phyloP scores from a whole-genome alignment of 2,329 filamentous ascomycete genomes.

The Sordariomycetes sp. region DNA sequence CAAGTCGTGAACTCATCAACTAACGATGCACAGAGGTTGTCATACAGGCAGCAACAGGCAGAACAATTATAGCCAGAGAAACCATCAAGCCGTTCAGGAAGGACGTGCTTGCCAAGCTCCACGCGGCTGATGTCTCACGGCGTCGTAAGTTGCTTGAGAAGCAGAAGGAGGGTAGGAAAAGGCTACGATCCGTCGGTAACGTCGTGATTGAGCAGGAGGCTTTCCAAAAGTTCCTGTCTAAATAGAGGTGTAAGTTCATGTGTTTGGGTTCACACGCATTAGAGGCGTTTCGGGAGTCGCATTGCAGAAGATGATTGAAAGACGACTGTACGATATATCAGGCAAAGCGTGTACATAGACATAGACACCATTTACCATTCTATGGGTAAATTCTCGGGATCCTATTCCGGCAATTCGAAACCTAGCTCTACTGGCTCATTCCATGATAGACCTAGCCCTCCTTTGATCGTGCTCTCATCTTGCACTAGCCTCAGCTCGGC shows the following conservation, averaged over 20 bases:
- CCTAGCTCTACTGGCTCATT: conserved; percentile 27
- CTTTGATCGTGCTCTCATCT: conserved; percentile 27
- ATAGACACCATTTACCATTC: no score
- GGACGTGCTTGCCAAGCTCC: conserved; percentile 86
- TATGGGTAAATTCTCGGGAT: no score
- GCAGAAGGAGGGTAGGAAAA: conserved; percentile 92
- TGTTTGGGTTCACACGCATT: neutral
- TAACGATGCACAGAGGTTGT: conserved; percentile 55
- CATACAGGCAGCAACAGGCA: conserved; percentile 83
- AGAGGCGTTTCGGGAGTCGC: no score
- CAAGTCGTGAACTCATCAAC: neutral
- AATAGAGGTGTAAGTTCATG: conserved; percentile 32
- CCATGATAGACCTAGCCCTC: conserved; percentile 25
- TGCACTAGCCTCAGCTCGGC: conserved; percentile 25
- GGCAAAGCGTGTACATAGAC: no score
- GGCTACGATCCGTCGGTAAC: conserved; percentile 74
- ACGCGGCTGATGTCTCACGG: conserved; percentile 78
- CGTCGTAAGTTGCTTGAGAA: conserved; percentile 85
- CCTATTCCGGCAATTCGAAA: conserved; percentile 24
- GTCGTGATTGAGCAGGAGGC: conserved; percentile 94
- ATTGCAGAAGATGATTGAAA: no score
- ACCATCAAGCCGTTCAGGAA: conserved; percentile 96
- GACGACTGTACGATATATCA: no score
- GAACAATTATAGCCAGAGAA: conserved; percentile 77
- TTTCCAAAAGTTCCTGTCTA: conserved; percentile 88